phyloP scores from a whole-genome alignment of 2,329 filamentous ascomycete species.

The Microsporum canis region DNA sequence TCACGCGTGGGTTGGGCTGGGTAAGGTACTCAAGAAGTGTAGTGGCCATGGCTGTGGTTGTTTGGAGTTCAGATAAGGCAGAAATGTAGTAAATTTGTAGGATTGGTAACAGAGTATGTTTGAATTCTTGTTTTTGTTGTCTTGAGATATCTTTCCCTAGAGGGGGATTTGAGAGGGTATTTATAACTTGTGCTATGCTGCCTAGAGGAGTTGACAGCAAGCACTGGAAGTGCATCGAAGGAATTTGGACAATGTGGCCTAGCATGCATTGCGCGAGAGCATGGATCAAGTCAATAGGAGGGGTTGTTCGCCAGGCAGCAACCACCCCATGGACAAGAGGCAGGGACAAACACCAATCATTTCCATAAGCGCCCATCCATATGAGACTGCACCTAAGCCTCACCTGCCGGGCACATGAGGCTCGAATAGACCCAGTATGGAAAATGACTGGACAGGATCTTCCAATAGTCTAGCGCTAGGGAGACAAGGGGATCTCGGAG shows the following conservation, averaged over 20 bases:
- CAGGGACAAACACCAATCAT: background rate
- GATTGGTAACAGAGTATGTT: background rate
- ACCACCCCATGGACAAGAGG: background rate
- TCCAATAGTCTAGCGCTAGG: background rate
- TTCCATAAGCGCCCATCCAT: background rate
- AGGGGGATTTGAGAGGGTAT: background rate
- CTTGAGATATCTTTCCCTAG: background rate
- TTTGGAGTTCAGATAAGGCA: background rate
- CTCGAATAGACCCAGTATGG: background rate
- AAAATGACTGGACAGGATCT: background rate
- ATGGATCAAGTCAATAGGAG: background rate
- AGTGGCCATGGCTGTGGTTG: background rate
- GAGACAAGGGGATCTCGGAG: background rate
- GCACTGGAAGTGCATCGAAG: background rate
- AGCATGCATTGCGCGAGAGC: background rate
- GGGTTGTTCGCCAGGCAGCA: background rate
- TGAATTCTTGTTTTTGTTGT: background rate
- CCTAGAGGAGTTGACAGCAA: background rate
- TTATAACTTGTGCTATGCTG: background rate
- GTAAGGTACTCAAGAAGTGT: conserved; percentile 10
- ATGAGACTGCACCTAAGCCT: background rate
- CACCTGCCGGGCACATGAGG: background rate
- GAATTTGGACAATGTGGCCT: background rate
- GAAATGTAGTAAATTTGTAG: background rate
- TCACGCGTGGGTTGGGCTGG: conserved; percentile 6